Base-by-base conservation (phyloP, 108 stramenopile genomes). In the Nitzschia sp. region DNA sequence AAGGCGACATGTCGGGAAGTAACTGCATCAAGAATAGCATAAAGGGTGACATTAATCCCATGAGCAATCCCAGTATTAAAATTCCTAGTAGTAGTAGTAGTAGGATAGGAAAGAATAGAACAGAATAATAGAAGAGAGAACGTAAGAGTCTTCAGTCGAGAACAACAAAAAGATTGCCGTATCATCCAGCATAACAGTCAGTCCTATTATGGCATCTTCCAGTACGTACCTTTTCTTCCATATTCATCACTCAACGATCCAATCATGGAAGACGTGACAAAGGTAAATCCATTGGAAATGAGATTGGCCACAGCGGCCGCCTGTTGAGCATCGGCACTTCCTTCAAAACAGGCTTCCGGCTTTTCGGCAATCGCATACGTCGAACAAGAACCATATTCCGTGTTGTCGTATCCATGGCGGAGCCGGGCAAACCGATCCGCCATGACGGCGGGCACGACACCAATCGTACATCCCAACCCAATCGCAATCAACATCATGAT, bases 351-450 rank as follows among this genome's bases (percentile, higher is more conserved):
- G 45, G 74, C 88, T 11, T 61, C 41, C 9, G 93, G 90, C 30
- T 83, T 79, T 27, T 62, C 45, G 27, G 21, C 5, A n/a, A 25
- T 22, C 16, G 17, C 1, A 45, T 52, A 66, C 0, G 38, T 0
- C n/a, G 46, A 3, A 66, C 65, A 67, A 1, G 38, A 13, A n/a
- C n/a, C n/a, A n/a, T n/a, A n/a, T 3, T 48, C 33, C 0, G 15
- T 0, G 34, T 58, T 71, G 17, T 33, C 23, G 28, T 82, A 88
- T 1, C 84, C 92, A 75, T 94, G 92, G 53, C 71, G 32, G 0
- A 94, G 33, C 31, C 86, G 68, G n/a, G 92, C 92, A 73, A 85
- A 94, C 29, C 88, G 84, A 76, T 94, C 92, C 47, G 83, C 76
- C 58, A 86, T 82, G 19, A 94, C 78, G n/a, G 92, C 80, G 0